Evolutionary conservation across 495 filamentous ascomycete genomes (phyloP).

Genomic region (Xylaria flabelliformis): DNA sequence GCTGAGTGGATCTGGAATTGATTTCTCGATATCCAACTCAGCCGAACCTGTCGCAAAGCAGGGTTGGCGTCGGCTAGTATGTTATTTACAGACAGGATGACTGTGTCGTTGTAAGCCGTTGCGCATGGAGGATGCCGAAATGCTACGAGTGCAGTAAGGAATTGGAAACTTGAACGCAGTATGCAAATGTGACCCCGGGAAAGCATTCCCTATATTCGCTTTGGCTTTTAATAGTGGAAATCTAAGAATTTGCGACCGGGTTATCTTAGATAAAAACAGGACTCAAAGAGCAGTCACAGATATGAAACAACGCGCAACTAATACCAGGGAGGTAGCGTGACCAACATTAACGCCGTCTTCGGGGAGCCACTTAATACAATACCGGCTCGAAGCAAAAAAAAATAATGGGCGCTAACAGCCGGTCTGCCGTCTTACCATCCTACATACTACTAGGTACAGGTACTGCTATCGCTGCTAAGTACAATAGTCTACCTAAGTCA

Average conservation of each 20-base stretch:
- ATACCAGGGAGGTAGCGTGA: neutral
- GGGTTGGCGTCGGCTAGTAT: neutral
- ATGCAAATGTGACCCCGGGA: neutral
- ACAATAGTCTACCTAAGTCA: neutral
- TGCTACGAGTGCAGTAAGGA: neutral
- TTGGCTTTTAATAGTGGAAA: neutral
- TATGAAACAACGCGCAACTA: neutral
- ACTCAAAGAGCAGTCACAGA: neutral
- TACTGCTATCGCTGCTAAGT: neutral
- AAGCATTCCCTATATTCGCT: neutral
- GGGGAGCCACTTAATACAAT: constrained; percentile 1
- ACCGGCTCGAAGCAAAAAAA: constrained; percentile 4
- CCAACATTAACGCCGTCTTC: constrained; percentile 7
- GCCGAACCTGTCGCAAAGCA: neutral
- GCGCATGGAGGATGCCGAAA: neutral
- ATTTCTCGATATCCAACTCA: neutral
- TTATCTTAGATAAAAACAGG: constrained; percentile 6
- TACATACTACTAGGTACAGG: neutral
- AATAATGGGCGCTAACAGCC: neutral
- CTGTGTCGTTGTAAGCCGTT: constrained; percentile 7
- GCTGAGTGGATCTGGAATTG: neutral
- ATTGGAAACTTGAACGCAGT: neutral
- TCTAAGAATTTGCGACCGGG: constrained; percentile 8
- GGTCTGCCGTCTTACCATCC: neutral
- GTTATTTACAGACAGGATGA: neutral